These are phyloP conservation scores for Starmerella apicola DNA, from an alignment of 805 yeast genomes.

Conservation along the genomic window DNA sequence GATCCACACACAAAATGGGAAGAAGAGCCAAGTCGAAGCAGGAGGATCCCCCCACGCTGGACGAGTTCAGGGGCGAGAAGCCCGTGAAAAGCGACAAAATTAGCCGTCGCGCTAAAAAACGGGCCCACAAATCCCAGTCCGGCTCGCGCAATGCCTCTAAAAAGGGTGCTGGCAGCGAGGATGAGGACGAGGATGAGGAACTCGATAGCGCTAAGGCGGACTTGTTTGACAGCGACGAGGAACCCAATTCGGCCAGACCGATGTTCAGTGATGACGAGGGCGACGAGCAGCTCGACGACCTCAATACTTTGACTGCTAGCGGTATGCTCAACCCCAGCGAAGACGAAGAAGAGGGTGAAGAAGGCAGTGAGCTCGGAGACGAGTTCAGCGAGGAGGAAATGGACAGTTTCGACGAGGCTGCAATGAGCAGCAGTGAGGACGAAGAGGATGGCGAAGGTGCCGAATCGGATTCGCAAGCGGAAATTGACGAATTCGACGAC, in stretches of 20 bases:
- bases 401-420: slow-evolving; percentile 21
- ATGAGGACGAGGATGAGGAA: slow-evolving; percentile 41
- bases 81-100: slow-evolving; percentile 14
- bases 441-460: slow-evolving; percentile 15
- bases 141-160: slow-evolving; percentile 18
- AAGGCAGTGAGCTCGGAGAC: slow-evolving; percentile 15
- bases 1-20: slow-evolving; percentile 48
- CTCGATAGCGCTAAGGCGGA: slow-evolving; percentile 39
- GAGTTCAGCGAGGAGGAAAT: slow-evolving; percentile 16
- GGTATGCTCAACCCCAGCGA: slow-evolving; percentile 18
- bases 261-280: slow-evolving; percentile 70
- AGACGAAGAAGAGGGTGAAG: slow-evolving; percentile 13
- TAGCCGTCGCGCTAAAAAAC: slow-evolving; percentile 25
- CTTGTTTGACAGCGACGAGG: slow-evolving; percentile 55
- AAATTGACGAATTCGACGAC: slow-evolving; percentile 17
- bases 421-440: slow-evolving; percentile 19
- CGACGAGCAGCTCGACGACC: slow-evolving; percentile 40
- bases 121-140: slow-evolving; percentile 22
- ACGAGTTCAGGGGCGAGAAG: slow-evolving; percentile 48
- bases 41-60: slow-evolving; percentile 80
- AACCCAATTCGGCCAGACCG: slow-evolving; percentile 37
- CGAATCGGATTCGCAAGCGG: slow-evolving; percentile 15
- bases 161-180: neutral
- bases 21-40: slow-evolving; percentile 88
- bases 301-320: slow-evolving; percentile 23